Evolutionary conservation across 2,329 filamentous ascomycete genomes (phyloP), one percentile per base, ranked within the genome.

Genomic region (Diaporthe batatas): DNA sequence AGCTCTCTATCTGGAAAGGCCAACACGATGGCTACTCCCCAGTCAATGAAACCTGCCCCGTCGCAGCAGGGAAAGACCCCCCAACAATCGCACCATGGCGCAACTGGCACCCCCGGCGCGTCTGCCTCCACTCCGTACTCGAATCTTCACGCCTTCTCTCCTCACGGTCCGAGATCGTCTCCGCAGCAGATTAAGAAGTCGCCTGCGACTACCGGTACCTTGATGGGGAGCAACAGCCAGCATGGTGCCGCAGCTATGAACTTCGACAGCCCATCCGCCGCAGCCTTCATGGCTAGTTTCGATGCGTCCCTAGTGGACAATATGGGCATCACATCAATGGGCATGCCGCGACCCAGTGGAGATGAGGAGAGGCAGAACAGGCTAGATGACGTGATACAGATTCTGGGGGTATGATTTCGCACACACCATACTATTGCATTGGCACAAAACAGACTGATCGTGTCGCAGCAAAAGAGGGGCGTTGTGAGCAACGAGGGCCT

Each of bases 401-500:
- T 86, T 18, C 78, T 91, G 11, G 84, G 84, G 76, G 88, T 89
- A 54, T 84, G 80, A 8, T 6, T 29, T 51, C 6, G n/a, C 18
- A 10, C 21, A 70, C 39, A 47, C 36, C 2, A 32, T 1, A 5
- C 85, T n/a, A 79, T 85, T 44, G 78, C 80, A 47, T 79, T 77
- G 47, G 77, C 84, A 29, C 80, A 78, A 44, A 21, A 54, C 12
- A 12, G 76, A 77, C 70, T 78, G 81, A 72, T 80, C 78, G 23
- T 49, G 51, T 49, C 39, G 10, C 58, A 79, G 79, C 75, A 82
- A 76, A 82, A 81, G 76, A 89, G 89, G 75, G 92, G 92, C 5
- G 84, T 91, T 53, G 90, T 96, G 49, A 94, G 92, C 76, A 92
- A 94, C 78, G 90, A 92, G 39, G 92, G 92, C 2, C 85, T 96